phyloP scores from a whole-genome alignment of 208 protist genomes.

The Zelonia costaricensis region DNA sequence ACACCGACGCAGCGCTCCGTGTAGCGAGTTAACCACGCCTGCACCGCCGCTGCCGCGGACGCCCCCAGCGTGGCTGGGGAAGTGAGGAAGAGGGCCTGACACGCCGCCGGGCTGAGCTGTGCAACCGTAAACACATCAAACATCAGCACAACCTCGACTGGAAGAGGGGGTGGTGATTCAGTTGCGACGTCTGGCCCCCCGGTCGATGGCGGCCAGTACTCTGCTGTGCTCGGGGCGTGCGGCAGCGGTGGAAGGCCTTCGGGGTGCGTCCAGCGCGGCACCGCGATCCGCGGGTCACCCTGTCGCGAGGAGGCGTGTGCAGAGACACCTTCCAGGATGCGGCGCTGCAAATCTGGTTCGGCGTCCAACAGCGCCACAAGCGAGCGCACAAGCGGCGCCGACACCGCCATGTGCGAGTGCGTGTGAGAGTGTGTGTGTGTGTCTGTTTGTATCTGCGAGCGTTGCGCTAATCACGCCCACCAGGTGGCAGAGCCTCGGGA shows the following conservation, averaged over 20 bases:
- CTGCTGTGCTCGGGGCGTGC: no score
- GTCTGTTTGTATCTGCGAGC: no score
- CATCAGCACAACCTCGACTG: conserved; percentile 14
- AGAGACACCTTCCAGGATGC: conserved; percentile 1
- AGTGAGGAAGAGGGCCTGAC: conserved; percentile 22
- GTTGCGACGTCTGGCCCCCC: no score
- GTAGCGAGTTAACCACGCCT: conserved; percentile 19
- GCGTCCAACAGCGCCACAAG: not conserved
- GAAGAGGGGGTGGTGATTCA: not conserved
- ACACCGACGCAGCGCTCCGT: not conserved
- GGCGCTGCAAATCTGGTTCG: not conserved
- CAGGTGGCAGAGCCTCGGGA: no score
- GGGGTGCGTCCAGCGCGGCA: not conserved
- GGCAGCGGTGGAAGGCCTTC: not conserved
- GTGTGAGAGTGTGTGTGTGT: not conserved
- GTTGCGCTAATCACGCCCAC: no score
- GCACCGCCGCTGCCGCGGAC: conserved; percentile 15
- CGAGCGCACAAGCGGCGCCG: not conserved
- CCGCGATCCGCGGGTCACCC: not conserved
- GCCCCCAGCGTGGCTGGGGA: conserved; percentile 9
- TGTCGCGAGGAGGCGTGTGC: not conserved
- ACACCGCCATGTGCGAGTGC: not conserved
- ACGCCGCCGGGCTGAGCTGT: conserved; percentile 23
- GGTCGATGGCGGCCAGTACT: no score
- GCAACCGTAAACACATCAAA: conserved; percentile 49